phyloP scores from a whole-genome alignment of 1,139 yeast genomes.

The Magnusiomyces suaveolens region DNA sequence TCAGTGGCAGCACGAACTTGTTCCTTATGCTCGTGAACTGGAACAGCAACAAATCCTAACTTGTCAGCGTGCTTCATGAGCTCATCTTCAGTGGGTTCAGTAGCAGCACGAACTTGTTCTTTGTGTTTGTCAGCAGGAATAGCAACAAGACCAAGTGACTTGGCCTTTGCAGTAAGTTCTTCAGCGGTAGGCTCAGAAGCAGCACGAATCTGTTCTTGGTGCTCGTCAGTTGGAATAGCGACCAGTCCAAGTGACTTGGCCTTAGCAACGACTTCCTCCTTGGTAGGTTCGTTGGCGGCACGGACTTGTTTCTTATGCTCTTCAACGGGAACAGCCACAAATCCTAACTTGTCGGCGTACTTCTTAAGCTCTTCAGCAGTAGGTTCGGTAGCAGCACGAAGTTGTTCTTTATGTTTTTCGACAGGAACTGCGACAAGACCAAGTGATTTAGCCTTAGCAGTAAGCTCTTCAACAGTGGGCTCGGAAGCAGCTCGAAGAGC shows the following conservation, averaged over 20 bases:
- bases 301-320: conserved; percentile 22
- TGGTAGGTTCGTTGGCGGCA: conserved; percentile 22
- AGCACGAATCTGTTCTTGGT: conserved; percentile 10
- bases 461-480: conserved; percentile 33
- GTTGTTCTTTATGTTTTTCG: conserved; percentile 5
- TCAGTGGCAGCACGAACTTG: conserved; percentile 26
- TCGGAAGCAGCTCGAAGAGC: conserved; percentile 27
- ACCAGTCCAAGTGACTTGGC: conserved; percentile 34
- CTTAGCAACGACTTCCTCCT: conserved; percentile 38
- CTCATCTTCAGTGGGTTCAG: conserved; percentile 22
- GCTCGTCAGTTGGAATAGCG: conserved; percentile 8
- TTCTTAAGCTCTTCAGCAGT: conserved; percentile 33
- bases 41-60: conserved; percentile 19
- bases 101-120: conserved; percentile 16
- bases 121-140: conserved; percentile 22
- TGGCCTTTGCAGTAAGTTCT: conserved; percentile 20
- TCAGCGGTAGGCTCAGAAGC: conserved; percentile 21
- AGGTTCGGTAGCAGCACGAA: conserved; percentile 29
- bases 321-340: conserved; percentile 20
- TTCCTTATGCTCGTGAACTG: conserved; percentile 21
- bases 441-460: conserved; percentile 14
- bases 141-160: conserved; percentile 33
- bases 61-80: conserved; percentile 26
- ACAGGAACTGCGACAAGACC: conserved; percentile 41
- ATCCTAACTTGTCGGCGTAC: conserved; percentile 26